Evolutionary conservation across 371 early-diverging fungal genomes (phyloP).

Genomic region (Phascolomyces articulosus): DNA sequence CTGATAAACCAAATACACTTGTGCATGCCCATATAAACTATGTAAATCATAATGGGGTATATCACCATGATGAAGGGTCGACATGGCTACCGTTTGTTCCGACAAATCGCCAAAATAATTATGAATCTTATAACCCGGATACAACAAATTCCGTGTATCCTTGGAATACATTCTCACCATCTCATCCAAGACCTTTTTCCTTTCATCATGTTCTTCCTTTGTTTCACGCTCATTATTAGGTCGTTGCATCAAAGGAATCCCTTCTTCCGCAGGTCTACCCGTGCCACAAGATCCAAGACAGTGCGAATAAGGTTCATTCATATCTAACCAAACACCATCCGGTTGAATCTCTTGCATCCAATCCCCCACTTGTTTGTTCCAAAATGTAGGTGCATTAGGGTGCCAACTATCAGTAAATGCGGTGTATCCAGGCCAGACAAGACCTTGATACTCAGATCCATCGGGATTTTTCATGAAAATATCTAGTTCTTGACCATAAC

Average conservation of each 20-base stretch:
- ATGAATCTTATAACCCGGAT: conserved; percentile 42
- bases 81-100: conserved; percentile 57
- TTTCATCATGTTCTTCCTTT: background rate
- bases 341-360: conserved; percentile 12
- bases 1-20: conserved; percentile 18
- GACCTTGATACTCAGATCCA: conserved; percentile 47
- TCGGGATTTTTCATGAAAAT: conserved; percentile 55
- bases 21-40: conserved; percentile 58
- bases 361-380: conserved; percentile 20
- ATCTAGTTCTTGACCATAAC: conserved; percentile 37
- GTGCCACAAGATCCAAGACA: conserved; percentile 24
- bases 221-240: conserved; percentile 26
- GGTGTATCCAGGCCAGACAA: conserved; percentile 68
- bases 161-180: background rate
- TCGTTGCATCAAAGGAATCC: background rate
- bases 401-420: conserved; percentile 21
- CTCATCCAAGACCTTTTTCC: background rate
- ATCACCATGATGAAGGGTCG: conserved; percentile 57
- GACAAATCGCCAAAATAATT: conserved; percentile 38
- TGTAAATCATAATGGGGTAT: conserved; percentile 66
- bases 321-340: conserved; percentile 67
- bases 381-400: conserved; percentile 15
- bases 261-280: no score
- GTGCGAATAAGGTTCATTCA: conserved; percentile 74
- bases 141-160: conserved; percentile 32